Percentiles rank a stretch among this genome's conserved stretches.
Conservation (phyloP, 139 green algal species). For the Micractinium sp. region DNA sequence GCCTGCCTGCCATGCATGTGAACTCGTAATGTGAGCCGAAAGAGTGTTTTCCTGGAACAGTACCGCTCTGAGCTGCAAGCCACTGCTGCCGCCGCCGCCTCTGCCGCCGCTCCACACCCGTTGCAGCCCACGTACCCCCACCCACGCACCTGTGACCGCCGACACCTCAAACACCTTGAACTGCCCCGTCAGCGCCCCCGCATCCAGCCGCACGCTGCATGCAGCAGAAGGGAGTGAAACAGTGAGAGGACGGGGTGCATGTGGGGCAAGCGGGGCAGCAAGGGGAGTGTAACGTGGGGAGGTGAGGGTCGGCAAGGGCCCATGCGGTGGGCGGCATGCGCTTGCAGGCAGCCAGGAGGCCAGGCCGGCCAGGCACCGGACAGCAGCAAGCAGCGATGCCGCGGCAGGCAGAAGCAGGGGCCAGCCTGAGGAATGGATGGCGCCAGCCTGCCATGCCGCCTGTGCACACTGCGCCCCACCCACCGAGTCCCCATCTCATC, state of each 20-base stretch:
- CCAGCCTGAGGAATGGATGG: background rate
- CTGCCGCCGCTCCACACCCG: background rate
- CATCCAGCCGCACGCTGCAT: constrained; percentile 8
- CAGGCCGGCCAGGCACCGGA: no score
- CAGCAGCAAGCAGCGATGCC: background rate
- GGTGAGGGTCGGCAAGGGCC: no score
- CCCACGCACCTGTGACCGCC: constrained; percentile 23
- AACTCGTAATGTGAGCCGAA: no score
- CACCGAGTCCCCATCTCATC: background rate
- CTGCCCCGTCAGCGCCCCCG: constrained; percentile 20
- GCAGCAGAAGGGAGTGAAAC: background rate
- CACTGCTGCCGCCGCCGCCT: no score
- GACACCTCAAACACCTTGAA: constrained; percentile 63
- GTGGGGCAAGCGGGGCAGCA: background rate
- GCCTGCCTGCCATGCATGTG: background rate
- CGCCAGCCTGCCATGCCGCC: background rate
- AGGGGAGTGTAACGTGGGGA: background rate
- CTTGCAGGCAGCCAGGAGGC: no score
- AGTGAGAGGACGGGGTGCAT: background rate
- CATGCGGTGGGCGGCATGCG: no score
- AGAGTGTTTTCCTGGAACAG: no score
- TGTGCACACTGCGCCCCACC: background rate
- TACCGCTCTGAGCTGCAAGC: background rate
- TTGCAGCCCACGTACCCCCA: background rate
- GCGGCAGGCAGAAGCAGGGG: background rate